A percentile compares a stretch with the other conserved stretches of the same genome.
phyloP scores from a whole-genome alignment of 2,329 filamentous ascomycete genomes.

The Erysiphe pulchra region DNA sequence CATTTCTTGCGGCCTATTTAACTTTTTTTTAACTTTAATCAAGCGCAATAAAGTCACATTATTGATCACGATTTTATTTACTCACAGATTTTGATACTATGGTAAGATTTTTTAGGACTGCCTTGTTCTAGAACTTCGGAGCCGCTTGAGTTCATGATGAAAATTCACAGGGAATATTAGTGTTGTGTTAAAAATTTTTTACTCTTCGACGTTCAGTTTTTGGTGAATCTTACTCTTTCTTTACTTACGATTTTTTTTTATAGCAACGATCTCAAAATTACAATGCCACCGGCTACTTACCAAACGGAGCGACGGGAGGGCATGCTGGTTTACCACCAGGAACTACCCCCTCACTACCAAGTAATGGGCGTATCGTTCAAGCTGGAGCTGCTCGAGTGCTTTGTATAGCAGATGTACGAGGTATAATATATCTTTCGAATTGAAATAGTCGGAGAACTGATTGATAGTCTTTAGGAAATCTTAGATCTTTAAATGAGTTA shows the following conservation, averaged over 20 bases:
- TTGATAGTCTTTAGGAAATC: conserved; percentile 39
- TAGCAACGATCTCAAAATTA: conserved; percentile 14
- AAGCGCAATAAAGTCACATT: not conserved
- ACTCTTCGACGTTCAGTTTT: too few species aligned
- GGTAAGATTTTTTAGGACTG: not conserved
- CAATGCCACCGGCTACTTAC: conserved; percentile 22
- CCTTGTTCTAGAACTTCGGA: too few species aligned
- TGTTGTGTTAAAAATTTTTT: too few species aligned
- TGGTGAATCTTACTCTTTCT: not conserved
- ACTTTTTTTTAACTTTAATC: too few species aligned
- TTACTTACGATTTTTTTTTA: conserved; percentile 6
- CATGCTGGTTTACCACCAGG: conserved; percentile 25
- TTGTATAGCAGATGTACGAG: conserved; percentile 48
- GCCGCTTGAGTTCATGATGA: too few species aligned
- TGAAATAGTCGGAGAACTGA: conserved; percentile 6
- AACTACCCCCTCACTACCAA: conserved; percentile 37
- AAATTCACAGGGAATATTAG: too few species aligned
- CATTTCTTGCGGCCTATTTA: too few species aligned
- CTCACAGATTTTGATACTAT: not conserved
- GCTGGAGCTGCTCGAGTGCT: conserved; percentile 39
- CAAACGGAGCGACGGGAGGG: conserved; percentile 29
- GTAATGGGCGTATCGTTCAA: conserved; percentile 40
- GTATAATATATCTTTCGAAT: conserved; percentile 17
- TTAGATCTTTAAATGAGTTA: conserved; percentile 86
- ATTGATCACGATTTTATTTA: not conserved